These are phyloP conservation scores for Arthrobotrys sphaeroides DNA, from an alignment of 2,329 filamentous ascomycete species.

Conservation along the genomic window DNA sequence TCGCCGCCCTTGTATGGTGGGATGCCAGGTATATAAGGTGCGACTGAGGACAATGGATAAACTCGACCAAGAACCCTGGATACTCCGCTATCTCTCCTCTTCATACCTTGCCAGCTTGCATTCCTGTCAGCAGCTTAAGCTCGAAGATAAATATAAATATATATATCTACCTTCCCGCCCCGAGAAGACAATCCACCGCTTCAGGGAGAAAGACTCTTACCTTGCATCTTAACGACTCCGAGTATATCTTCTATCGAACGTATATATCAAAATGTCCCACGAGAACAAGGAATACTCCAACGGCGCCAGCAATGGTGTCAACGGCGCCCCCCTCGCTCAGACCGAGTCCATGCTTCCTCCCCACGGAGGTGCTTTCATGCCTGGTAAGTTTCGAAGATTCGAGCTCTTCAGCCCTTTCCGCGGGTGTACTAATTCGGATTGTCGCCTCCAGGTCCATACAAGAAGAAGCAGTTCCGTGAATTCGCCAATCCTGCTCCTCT, in stretches of 20 bases:
- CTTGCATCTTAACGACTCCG: slow-evolving; percentile 33
- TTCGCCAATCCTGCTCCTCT: slow-evolving; percentile 82
- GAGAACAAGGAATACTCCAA: slow-evolving; percentile 45
- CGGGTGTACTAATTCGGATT: slow-evolving; percentile 1
- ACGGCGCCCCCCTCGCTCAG: slow-evolving; percentile 34
- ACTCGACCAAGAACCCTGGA: slow-evolving; percentile 45
- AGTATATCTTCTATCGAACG: slow-evolving; percentile 6
- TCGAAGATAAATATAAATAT: slow-evolving; percentile 31
- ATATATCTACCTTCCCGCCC: slow-evolving; percentile 30
- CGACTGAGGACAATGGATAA: slow-evolving; percentile 46
- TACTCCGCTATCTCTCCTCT: slow-evolving; percentile 42
- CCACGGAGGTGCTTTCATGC: slow-evolving; percentile 78
- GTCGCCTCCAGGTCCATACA: slow-evolving; percentile 64
- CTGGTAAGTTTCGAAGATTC: slow-evolving; percentile 63
- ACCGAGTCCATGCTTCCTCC: slow-evolving; percentile 64
- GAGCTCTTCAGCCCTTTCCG: neutral
- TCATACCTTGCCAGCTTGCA: slow-evolving; percentile 40
- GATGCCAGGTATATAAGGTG: slow-evolving; percentile 47
- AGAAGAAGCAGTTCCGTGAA: slow-evolving; percentile 72
- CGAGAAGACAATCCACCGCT: slow-evolving; percentile 6
- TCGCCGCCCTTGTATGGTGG: slow-evolving; percentile 34
- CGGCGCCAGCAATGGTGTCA: slow-evolving; percentile 26
- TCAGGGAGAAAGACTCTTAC: slow-evolving; percentile 25
- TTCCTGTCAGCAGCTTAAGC: slow-evolving; percentile 32
- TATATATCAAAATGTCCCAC: slow-evolving; percentile 39